Evolutionary conservation across 257 asterid species (phyloP).

Genomic region (Solanum pennellii): DNA sequence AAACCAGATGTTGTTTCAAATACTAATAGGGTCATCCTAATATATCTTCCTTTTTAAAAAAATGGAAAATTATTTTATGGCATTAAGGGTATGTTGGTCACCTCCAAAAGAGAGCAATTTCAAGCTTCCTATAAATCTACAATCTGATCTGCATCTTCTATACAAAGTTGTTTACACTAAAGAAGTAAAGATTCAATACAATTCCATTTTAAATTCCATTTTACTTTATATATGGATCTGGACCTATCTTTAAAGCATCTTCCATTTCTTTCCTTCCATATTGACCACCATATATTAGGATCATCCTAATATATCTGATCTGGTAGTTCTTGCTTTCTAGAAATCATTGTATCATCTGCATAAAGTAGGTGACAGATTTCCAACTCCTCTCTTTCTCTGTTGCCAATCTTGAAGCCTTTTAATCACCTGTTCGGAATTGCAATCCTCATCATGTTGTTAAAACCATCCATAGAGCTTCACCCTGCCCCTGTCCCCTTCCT

Average conservation of each 20-base stretch:
- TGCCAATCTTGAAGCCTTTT: neutral
- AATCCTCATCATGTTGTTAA: neutral
- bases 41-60: neutral
- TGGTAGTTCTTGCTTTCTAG: neutral
- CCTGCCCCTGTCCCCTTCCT: neutral
- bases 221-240: neutral
- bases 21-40: neutral
- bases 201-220: neutral
- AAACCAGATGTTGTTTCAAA: neutral
- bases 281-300: neutral
- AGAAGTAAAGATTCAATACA: neutral
- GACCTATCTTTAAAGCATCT: neutral
- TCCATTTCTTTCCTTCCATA: neutral
- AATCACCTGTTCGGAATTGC: neutral
- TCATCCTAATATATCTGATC: neutral
- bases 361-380: neutral
- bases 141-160: neutral
- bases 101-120: neutral
- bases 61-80: neutral
- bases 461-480: neutral
- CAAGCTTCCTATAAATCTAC: neutral
- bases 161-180: neutral
- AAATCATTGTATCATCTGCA: neutral
- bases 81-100: neutral
- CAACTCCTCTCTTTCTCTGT: neutral